Evolutionary conservation across 2,329 filamentous ascomycete species (phyloP), one percentile per base, ranked within the genome.

Genomic region (Epichloe scottii): DNA sequence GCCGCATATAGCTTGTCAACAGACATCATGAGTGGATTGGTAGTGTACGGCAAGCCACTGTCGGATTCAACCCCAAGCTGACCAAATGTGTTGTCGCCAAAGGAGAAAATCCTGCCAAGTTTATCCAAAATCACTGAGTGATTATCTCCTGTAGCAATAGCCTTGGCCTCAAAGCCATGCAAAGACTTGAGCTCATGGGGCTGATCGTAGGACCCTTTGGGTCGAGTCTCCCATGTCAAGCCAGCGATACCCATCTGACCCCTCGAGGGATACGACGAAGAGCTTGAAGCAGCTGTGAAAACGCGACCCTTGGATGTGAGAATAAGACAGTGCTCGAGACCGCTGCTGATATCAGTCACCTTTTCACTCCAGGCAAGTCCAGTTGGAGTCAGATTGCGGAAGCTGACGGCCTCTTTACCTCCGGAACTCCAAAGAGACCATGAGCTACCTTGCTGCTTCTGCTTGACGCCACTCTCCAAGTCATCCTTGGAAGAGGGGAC

Each of bases 41-140:
- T 86, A 23, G 86, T 72, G 52, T 71, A 78, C 7, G 79, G 73
- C 15, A 79, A 71, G 30, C 84, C 78, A 0, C 77, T 64, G 46
- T 81, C 81, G 49, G 78, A 79, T 48, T 88, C 81, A 59, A 91
- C 82, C n/a, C 91, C 91, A 3, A 97, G 76, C 66, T 97, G 93
- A n/a, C 93, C 93, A 42, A 81, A 79, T 0, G 83, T 82, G 68
- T 97, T 97, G 66, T 97, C 90, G 38, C 93, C 93, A 69, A 95
- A 97, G 6, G 82, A 76, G 66, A 93, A 95, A 15, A 93, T 77
- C 15, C 82, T 79, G 15, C 91, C 91, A 49, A 84, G 74, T 53
- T 79, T 78, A 62, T 91, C 87, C 15, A 89, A 75, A 0, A 82
- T 86, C 1, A 94, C 70, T 4, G 89, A 95, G 68, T 98, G 93